These are phyloP conservation scores for Hibiscus trionum DNA, from an alignment of 345 rosid species.

Conservation along the genomic window DNA sequence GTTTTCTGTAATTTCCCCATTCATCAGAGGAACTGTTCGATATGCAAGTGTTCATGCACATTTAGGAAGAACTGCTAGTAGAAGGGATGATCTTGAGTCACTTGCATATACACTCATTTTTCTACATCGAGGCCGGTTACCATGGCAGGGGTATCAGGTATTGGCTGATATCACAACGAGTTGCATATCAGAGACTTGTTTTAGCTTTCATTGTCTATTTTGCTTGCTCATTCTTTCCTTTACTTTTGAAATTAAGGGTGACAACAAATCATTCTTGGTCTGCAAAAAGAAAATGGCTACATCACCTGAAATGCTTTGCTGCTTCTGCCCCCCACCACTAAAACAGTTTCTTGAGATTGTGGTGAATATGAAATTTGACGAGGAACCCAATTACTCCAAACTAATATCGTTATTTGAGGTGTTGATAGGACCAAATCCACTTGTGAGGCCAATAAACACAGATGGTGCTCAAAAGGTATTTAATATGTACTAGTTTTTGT, in stretches of 20 bases:
- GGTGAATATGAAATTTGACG: not conserved
- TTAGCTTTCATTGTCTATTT: too few species aligned
- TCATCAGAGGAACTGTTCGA: not conserved
- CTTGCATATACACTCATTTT: not conserved
- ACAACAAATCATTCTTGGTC: not conserved
- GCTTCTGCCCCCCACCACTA: not conserved
- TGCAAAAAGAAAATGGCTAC: not conserved
- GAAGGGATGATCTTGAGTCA: not conserved
- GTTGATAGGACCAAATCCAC: not conserved
- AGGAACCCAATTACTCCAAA: not conserved
- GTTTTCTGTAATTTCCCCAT: not conserved
- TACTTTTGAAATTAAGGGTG: not conserved
- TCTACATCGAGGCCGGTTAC: not conserved
- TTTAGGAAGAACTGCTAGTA: not conserved
- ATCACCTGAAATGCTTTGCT: not conserved
- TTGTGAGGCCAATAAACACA: not conserved
- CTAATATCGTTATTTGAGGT: not conserved
- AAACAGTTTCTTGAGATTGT: not conserved
- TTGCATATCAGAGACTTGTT: not conserved
- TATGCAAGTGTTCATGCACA: not conserved
- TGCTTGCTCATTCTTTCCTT: not conserved
- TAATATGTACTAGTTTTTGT: not conserved
- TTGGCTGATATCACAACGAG: not conserved
- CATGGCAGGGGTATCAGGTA: not conserved
- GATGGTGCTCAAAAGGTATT: not conserved